A percentile compares a stretch with the other conserved stretches of the same genome.
phyloP scores from a whole-genome alignment of 352 stramenopile species.

The Pythium aquatile region DNA sequence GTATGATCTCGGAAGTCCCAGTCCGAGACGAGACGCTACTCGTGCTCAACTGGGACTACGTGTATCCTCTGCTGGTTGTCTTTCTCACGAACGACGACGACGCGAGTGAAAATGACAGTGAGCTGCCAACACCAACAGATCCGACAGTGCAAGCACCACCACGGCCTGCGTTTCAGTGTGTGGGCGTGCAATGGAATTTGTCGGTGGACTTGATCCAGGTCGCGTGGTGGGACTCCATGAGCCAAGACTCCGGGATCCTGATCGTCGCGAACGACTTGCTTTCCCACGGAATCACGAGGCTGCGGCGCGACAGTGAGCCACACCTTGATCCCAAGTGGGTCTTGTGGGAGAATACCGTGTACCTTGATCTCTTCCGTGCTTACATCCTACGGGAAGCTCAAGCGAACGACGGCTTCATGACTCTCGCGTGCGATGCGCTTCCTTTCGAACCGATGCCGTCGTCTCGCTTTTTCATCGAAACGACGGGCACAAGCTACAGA shows the following conservation, averaged over 20 bases:
- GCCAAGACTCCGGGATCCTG: slow-evolving; percentile 51
- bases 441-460: slow-evolving; percentile 14
- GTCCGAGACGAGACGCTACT: slow-evolving; percentile 44
- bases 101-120: neutral
- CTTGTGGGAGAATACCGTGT: slow-evolving; percentile 57
- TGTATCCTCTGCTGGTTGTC: slow-evolving; percentile 60
- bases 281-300: slow-evolving; percentile 40
- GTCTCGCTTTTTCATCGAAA: slow-evolving; percentile 64
- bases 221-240: slow-evolving; percentile 63
- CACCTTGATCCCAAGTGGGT: slow-evolving; percentile 29
- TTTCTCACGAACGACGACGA: slow-evolving; percentile 47
- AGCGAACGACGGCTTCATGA: slow-evolving; percentile 6
- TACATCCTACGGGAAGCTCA: slow-evolving; percentile 50
- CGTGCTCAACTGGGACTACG: slow-evolving; percentile 66
- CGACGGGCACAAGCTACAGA: slow-evolving; percentile 59
- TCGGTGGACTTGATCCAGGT: slow-evolving; percentile 57
- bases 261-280: slow-evolving; percentile 52
- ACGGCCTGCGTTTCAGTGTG: slow-evolving; percentile 26
- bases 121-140: neutral
- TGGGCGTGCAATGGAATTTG: slow-evolving; percentile 65
- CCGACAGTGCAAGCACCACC: neutral
- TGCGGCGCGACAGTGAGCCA: neutral
- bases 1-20: slow-evolving; percentile 37
- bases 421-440: slow-evolving; percentile 13
- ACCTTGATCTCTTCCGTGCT: slow-evolving; percentile 49